These are phyloP conservation scores for Pyrrhoderma lamaoense DNA, from an alignment of 1,284 basidiomycete genomes.

Conservation along the genomic window DNA sequence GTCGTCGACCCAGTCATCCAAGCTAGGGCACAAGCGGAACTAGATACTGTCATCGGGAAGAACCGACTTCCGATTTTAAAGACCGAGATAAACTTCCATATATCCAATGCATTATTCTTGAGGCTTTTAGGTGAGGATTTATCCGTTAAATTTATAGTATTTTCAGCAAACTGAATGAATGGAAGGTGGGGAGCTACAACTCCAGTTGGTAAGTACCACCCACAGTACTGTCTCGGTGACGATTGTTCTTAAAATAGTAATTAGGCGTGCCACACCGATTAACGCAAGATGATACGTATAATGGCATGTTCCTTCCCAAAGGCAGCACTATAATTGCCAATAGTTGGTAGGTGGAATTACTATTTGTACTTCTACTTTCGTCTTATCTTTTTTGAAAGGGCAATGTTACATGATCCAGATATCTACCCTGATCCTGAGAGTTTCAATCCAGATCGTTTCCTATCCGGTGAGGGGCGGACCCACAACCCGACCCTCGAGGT, in stretches of 20 bases:
- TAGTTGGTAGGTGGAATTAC: slow-evolving; percentile 12
- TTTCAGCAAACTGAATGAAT: not conserved
- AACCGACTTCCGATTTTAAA: slow-evolving; percentile 24
- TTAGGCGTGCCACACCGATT: slow-evolving; percentile 30
- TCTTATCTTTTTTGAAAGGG: slow-evolving; percentile 10
- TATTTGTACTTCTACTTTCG: not conserved
- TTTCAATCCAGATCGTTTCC: slow-evolving; percentile 22
- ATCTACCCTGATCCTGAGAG: slow-evolving; percentile 19
- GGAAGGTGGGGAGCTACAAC: not conserved
- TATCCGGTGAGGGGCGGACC: slow-evolving; percentile 11
- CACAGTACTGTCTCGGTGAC: not conserved
- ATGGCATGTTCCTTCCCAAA: slow-evolving; percentile 18
- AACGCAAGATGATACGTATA: slow-evolving; percentile 29
- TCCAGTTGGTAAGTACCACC: too few relatives aligned
- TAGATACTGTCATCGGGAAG: slow-evolving; percentile 24
- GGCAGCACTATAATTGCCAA: slow-evolving; percentile 17
- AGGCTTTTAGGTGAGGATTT: slow-evolving; percentile 5
- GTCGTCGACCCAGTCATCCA: slow-evolving; percentile 13
- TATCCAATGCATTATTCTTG: slow-evolving; percentile 15
- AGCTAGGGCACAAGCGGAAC: slow-evolving; percentile 23
- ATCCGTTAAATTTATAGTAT: not conserved
- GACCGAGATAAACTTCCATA: slow-evolving; percentile 25
- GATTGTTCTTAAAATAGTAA: too few relatives aligned
- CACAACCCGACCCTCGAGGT: slow-evolving; percentile 14
- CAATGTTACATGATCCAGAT: slow-evolving; percentile 19